Evolutionary conservation across 768 basidiomycete genomes (phyloP), one percentile per base, ranked within the genome.

Genomic region (Mrakia gelida): DNA sequence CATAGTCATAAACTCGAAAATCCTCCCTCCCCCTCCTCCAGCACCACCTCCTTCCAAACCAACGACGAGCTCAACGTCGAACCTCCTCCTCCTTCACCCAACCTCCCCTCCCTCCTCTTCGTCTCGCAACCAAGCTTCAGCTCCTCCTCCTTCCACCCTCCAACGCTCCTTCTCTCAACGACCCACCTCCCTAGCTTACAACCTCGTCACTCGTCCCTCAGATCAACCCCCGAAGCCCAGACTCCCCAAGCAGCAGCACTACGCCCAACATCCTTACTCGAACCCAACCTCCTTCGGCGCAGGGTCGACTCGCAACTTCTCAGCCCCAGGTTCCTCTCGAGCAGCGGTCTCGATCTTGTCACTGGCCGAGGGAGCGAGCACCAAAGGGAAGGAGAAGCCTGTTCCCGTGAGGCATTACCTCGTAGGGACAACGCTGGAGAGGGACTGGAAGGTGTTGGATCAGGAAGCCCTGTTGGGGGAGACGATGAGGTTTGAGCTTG

Each of bases 81-180:
- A n/a, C 38, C 38, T 38, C 38, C 38, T 38, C 38, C 38, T 23
- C 38, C 67, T 70, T 32, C 65, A 67, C 13, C 26, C 67, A 11
- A 26, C 63, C 32, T 65, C 67, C 34, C 26, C 67, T 18, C 41
- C 67, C 15, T 52, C 49, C 16, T 52, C 49, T 16, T 52, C 49
- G 16, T 5, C 4, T 52, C 49, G 49, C 49, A 52, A 52, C 67
- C 67, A 41, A 9, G 8, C 38, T n/a, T 21, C 38, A 9, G 8
- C 38, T n/a, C 34, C 38, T 18, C 3, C 41, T 11, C 16, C 67
- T 2, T 21, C 41, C 34, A 15, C 34, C 67, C 67, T 70, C 34
- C 67, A 70, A 26, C 67, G 67, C 23, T 41, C 67, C 26, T 70
- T 70, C 67, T 70, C 67, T 13, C 67, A 70, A 43, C 41, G 67